These are phyloP conservation scores for Solidago caesia DNA, from an alignment of 129 eudicot species.

Conservation along the genomic window DNA sequence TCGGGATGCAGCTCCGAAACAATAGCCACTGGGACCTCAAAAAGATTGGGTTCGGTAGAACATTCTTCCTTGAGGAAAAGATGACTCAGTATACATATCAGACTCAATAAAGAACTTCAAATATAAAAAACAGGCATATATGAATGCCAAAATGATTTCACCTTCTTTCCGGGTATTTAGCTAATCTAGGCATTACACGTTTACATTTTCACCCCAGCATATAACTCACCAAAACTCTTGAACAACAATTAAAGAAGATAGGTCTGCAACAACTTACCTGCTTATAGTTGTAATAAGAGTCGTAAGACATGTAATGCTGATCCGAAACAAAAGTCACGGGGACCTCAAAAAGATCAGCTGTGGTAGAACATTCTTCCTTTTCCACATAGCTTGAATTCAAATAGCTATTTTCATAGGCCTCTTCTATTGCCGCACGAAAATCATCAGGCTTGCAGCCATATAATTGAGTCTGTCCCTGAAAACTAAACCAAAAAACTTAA, in stretches of 20 bases:
- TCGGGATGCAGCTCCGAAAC: too few species aligned
- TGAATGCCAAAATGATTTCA: too few species aligned
- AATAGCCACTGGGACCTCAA: too few species aligned
- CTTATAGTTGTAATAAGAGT: slow-evolving; percentile 22
- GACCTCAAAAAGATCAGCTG: slow-evolving; percentile 12
- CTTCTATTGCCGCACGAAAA: slow-evolving; percentile 77
- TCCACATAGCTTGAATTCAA: slow-evolving; percentile 25
- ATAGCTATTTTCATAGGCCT: slow-evolving; percentile 69
- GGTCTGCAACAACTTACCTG: slow-evolving; percentile 18
- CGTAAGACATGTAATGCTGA: slow-evolving; percentile 15
- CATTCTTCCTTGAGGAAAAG: too few species aligned
- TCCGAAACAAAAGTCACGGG: slow-evolving; percentile 16
- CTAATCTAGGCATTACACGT: slow-evolving; percentile 8
- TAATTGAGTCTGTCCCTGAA: slow-evolving; percentile 81
- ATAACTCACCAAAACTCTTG: too few species aligned
- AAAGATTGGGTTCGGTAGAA: too few species aligned
- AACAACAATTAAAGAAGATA: background rate
- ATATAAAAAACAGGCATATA: too few species aligned
- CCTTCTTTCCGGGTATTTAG: background rate
- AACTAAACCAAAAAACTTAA: slow-evolving; percentile 39
- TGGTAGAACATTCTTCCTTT: slow-evolving; percentile 15
- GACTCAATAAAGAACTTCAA: too few species aligned
- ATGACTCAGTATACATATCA: too few species aligned
- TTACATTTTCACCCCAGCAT: background rate
- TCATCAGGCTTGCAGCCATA: slow-evolving; percentile 76